Base-by-base conservation (phyloP, 2,329 filamentous ascomycete species). In the Scedosporium boydii region DNA sequence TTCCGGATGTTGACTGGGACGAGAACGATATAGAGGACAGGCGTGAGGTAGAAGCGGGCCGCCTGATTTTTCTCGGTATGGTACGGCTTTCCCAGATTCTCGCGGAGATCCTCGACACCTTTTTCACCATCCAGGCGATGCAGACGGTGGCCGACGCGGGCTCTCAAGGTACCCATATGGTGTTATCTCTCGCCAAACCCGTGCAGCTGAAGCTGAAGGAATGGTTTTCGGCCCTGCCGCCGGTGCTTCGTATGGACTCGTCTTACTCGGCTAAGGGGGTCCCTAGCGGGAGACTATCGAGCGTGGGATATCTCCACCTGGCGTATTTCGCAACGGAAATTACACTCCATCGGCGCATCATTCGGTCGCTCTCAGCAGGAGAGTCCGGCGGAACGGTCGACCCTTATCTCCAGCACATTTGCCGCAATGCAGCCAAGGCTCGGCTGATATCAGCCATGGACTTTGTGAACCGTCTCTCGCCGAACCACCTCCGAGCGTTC, bases 371-470 rank as follows among this genome's bases (percentile, higher is more conserved):
- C 53, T 70, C 77, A 21, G 73, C 78, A 10, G 42, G 46, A 7
- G 68, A 72, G 3, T 66, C 74, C 4, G 70, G 73, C 6, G 62
- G 62, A 26, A 69, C 73, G 3, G 79, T 87, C 46, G 91, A 96
- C 70, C 83, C 88, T 0, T 96, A 97, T 69, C 86, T 96, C 59
- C 84, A 92, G 62, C 91, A 96, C 74, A 96, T 97, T 68, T 96
- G 93, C 75, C 91, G 93, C 61, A 93, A 88, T 63, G 93, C 93
- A 3, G 93, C 93, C 61, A 97, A 97, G 74, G 96, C 93, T 0
- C 88, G 93, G 5, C 82, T 98, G 41, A 96, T 97, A 70, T 96
- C 90, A 23, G 92, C 93, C 66, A 96, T 98, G 90, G 93, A 98
- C 73, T 96, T 97, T 74, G 92, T 96, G 69, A 97, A 97, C 75